Base-by-base conservation (phyloP, 2,329 filamentous ascomycete species). In the Alternaria ventricosa region DNA sequence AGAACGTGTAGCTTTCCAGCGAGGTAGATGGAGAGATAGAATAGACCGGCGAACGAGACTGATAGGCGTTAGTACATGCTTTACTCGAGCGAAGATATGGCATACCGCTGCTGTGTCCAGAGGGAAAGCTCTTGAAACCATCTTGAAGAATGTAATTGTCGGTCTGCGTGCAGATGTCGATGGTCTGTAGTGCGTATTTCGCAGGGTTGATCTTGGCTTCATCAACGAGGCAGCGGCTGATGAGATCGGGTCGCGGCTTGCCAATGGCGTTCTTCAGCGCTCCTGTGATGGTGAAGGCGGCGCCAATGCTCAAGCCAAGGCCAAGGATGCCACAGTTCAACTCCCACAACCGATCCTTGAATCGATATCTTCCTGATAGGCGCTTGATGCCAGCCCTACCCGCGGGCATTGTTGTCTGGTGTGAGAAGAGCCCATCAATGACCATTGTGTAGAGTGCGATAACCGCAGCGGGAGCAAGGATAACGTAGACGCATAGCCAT, bases 341-440 rank as follows among this genome's bases (percentile, higher is more conserved):
- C 75, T 89, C 86, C 87, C 87, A 89, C n/a, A 88, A 72, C 20
- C 87, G 81, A 67, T 88, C 85, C 70, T 85, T 85, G 69, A 86
- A 82, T 43, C 83, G 80, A 70, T 87, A 87, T 56, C 81, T 72
- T 49, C 81, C 84, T 0, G 82, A 79, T 50, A 81, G 65, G 30
- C 76, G 75, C 69, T 78, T 77, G 57, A 78, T 62, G 5, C 77
- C 75, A 20, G 67, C 55, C 12, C 73, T 68, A 5, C 65, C 55
- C 13, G 67, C 30, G 2, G 75, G 72, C 56, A 79, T 80, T 15
- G 75, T 49, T 3, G 74, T 69, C 53, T 81, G 77, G 69, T 87
- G 85, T 18, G 86, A 88, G 73, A 88, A 88, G 11, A 88, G 63
- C 23, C 87, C 87, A 77, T 88, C 87, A 64, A 89, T 82, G 47